Evolutionary conservation across 2,329 filamentous ascomycete species (phyloP).

Genomic region (Ploettnerulaceae sp.): DNA sequence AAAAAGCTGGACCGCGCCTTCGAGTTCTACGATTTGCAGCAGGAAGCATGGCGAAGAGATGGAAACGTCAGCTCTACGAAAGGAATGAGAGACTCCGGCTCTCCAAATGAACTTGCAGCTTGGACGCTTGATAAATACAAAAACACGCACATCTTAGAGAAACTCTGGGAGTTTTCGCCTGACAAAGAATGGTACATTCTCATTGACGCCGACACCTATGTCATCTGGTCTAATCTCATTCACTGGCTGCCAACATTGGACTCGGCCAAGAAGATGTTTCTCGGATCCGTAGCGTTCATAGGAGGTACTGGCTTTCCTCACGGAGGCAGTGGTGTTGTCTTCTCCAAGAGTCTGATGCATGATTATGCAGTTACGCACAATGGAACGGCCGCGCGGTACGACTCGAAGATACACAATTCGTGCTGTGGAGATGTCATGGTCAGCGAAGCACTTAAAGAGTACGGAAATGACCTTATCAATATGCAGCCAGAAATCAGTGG

Average conservation of each 20-base stretch:
- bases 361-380: conserved; percentile 40
- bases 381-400: conserved; percentile 44
- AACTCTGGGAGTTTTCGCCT: conserved; percentile 46
- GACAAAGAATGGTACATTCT: conserved; percentile 55
- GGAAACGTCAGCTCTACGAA: conserved; percentile 39
- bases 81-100: conserved; percentile 22
- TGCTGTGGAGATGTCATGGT: conserved; percentile 52
- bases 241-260: conserved; percentile 18
- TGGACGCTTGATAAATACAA: conserved; percentile 60
- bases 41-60: conserved; percentile 41
- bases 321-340: conserved; percentile 50
- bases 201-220: conserved; percentile 54
- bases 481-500: conserved; percentile 52
- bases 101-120: conserved; percentile 35
- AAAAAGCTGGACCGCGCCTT: conserved; percentile 33
- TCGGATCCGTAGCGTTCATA: conserved; percentile 47
- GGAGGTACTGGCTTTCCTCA: conserved; percentile 45
- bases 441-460: conserved; percentile 43
- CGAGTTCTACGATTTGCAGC: conserved; percentile 38
- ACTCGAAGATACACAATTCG: conserved; percentile 37
- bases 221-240: conserved; percentile 48
- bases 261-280: conserved; percentile 40
- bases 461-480: conserved; percentile 35
- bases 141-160: conserved; percentile 55
- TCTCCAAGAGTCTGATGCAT: conserved; percentile 48